phyloP scores from a whole-genome alignment of 371 early-diverging fungal species.

The Mitosporidium daphniae region DNA sequence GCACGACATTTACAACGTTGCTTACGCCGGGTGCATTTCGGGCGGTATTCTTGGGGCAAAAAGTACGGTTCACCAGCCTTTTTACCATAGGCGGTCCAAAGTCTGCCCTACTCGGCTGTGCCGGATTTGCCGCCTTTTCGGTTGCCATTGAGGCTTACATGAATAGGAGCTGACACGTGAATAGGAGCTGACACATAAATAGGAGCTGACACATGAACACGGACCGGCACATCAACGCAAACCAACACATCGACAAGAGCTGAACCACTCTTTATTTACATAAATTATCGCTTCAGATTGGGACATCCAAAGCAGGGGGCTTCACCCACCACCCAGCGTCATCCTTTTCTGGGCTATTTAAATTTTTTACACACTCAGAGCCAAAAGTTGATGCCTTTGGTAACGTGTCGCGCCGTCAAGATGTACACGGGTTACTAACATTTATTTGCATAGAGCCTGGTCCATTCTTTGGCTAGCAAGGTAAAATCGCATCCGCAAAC shows the following conservation, averaged over 20 bases:
- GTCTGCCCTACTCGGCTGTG: conserved; percentile 25
- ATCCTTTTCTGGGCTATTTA: too few species aligned
- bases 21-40: conserved; percentile 56
- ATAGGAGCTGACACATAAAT: conserved; percentile 13
- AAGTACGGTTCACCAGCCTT: conserved; percentile 6
- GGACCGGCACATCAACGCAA: too few species aligned
- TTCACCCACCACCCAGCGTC: too few species aligned
- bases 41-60: conserved; percentile 45
- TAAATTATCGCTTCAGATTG: too few species aligned
- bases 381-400: too few species aligned
- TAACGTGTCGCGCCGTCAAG: too few species aligned
- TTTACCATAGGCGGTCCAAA: conserved; percentile 5
- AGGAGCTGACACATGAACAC: conserved; percentile 13
- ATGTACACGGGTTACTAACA: too few species aligned
- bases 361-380: too few species aligned
- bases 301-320: too few species aligned
- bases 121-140: conserved; percentile 66
- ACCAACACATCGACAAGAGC: too few species aligned
- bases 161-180: conserved; percentile 14
- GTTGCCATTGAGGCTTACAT: conserved; percentile 52
- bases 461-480: conserved; percentile 5
- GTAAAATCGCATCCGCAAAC: conserved; percentile 1
- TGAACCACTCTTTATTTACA: too few species aligned
- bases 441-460: conserved; percentile 10
- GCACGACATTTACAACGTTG: conserved; percentile 51